Base-by-base conservation (phyloP, 345 rosid species). In the Reutealis trisperma region DNA sequence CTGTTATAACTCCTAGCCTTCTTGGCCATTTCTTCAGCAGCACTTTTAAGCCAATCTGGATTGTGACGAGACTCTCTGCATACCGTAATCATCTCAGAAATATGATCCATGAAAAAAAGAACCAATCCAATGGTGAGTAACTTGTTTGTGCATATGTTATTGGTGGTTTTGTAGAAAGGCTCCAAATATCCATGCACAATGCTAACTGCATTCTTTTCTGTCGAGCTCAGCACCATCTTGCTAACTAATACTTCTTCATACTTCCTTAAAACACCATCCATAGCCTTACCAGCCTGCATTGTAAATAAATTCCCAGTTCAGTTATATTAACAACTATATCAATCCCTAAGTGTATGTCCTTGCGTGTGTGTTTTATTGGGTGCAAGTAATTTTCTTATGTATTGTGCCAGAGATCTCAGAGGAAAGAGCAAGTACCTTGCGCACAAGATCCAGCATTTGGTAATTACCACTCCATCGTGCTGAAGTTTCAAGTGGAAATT, bases 61-160 rank as follows among this genome's bases (percentile, higher is more conserved):
- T 73, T 85, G 78, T 83, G 94, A 67, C 89, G 95, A 22, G 92
- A 84, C 58, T 93, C 94, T 79, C 90, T 89, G 85, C 91, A 88
- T 21, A 81, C 14, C 10, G 86, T 60, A 61, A 91, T 95, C 88
- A 82, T 93, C 87, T 95, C 96, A 19, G 94, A 89, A 69, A 95
- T 88, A 84, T 95, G 93, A 82, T 95, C 99, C 98, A 95, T 95
- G 85, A 93, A 93, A 87, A 94, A 93, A 59, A 93, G 92, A 83
- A 91, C 90, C 82, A 93, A 80, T 77, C 98, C 99, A 32, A 95
- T 80, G 0, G 97, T 91, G 51, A 90, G 92, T 42, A 92, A 87
- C 78, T 87, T 89, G 87, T 83, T 89, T 30, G 88, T 84, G 83
- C 95, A 91, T 83, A 94, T 91, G 82, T 94, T 86, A 45, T 81